These are phyloP conservation scores for Apiospora sp. DNA, from an alignment of 2,329 filamentous ascomycete genomes.

Conservation along the genomic window DNA sequence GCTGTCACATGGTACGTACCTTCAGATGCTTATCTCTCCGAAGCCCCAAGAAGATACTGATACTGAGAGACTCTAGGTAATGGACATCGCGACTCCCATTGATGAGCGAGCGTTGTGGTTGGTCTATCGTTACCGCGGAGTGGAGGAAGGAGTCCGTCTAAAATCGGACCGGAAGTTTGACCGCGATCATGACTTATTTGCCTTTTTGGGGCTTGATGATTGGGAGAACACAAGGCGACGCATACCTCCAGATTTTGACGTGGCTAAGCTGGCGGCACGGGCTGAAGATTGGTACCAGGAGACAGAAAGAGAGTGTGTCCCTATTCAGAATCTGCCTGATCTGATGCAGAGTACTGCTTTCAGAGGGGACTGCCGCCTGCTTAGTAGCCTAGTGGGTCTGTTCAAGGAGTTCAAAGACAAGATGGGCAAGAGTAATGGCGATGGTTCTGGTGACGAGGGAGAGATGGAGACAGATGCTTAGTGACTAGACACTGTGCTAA, in stretches of 20 bases:
- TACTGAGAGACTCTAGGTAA: neutral
- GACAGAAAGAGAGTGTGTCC: neutral
- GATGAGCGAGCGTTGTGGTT: neutral
- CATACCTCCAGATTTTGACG: neutral
- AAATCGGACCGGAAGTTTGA: neutral
- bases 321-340: neutral
- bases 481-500: too few relatives aligned
- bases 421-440: neutral
- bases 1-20: neutral
- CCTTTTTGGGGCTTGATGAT: neutral
- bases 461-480: too few relatives aligned
- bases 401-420: neutral
- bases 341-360: neutral
- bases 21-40: too few relatives aligned
- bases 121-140: neutral
- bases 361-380: neutral
- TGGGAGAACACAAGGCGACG: neutral
- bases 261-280: neutral
- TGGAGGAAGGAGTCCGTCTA: neutral
- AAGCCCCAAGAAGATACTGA: too few relatives aligned
- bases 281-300: neutral
- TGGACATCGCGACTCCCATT: neutral
- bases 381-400: neutral
- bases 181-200: neutral
- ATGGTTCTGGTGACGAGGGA: neutral